phyloP scores from a whole-genome alignment of 495 filamentous ascomycete species.

The Choiromyces venosus region DNA sequence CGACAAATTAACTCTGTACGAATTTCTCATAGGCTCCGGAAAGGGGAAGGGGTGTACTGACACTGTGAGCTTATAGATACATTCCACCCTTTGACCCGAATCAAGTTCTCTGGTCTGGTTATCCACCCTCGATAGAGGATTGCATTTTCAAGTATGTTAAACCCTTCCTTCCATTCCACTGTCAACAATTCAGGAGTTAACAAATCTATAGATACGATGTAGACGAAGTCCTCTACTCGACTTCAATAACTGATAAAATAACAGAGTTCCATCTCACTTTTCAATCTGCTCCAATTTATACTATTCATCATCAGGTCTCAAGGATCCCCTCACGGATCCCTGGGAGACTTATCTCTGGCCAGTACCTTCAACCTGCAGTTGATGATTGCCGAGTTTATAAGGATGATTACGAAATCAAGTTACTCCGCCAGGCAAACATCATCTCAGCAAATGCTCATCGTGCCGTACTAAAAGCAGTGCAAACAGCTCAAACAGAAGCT shows the following conservation, averaged over 20 bases:
- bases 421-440: slow-evolving; percentile 71
- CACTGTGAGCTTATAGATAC: slow-evolving; percentile 33
- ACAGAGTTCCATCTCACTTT: slow-evolving; percentile 19
- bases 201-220: slow-evolving; percentile 45
- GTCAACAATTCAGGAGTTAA: not conserved
- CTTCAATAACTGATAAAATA: slow-evolving; percentile 21
- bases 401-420: slow-evolving; percentile 67
- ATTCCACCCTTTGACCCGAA: slow-evolving; percentile 55
- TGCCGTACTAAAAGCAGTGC: slow-evolving; percentile 57
- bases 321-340: slow-evolving; percentile 27
- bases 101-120: slow-evolving; percentile 58
- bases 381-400: slow-evolving; percentile 71
- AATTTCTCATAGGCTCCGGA: not conserved
- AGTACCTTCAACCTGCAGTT: slow-evolving; percentile 59
- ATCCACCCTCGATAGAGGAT: slow-evolving; percentile 50
- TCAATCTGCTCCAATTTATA: slow-evolving; percentile 37
- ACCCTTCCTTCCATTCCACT: not conserved
- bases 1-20: slow-evolving; percentile 54
- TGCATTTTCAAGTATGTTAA: slow-evolving; percentile 46
- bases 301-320: slow-evolving; percentile 30
- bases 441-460: slow-evolving; percentile 70
- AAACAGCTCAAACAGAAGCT: slow-evolving; percentile 64
- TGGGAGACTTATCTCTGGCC: slow-evolving; percentile 43
- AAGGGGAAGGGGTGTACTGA: not conserved
- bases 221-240: slow-evolving; percentile 48